Base-by-base conservation (phyloP, 768 basidiomycete species). In the Inosperma sp. region DNA sequence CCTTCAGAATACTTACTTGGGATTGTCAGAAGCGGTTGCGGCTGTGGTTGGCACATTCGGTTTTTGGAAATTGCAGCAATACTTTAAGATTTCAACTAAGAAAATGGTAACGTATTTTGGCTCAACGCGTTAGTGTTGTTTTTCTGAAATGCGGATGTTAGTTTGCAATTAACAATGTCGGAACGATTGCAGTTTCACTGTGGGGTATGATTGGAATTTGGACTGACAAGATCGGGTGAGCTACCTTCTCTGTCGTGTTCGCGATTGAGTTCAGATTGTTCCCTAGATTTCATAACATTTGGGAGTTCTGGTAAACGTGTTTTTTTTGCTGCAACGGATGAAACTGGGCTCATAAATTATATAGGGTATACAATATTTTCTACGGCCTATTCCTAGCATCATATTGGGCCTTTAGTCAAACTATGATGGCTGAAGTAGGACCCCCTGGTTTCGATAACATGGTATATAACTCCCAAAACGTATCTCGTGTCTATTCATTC, bases 161-260 rank as follows among this genome's bases (percentile, higher is more conserved):
- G 86, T 90, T 91, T 59, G 68, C 82, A 7, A 76, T 86, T 0
- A 89, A 86, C 5, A 90, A 88, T 55, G 76, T 88, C 0, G 79
- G 84, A 5, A 84, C 86, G 2, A 76, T 89, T 21, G 34, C 89
- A 41, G 88, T 92, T 43, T 87, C 88, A 1, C 70, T 90, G 5
- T 92, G 89, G 89, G 86, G 87, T 10, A 85, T 88, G 86, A 74
- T 90, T 30, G 88, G 89, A 1, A 81, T 93, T 41, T 89, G 89
- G 88, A 88, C 88, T 0, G 54, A 70, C 8, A 84, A 76, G 51
- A 59, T 93, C 48, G 89, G 89, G 83, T 86, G 56, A 21, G 77
- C 62, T 17, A 10, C 16, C 31, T 25, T 33, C 13, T 13, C 43
- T 29, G 17, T 5, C 14, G 33, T 17, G n/a, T 34, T 5, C 16